Evolutionary conservation across 495 filamentous ascomycete genomes (phyloP), one percentile per base, ranked within the genome.

Genomic region (Pyrenopolyporus hunteri): DNA sequence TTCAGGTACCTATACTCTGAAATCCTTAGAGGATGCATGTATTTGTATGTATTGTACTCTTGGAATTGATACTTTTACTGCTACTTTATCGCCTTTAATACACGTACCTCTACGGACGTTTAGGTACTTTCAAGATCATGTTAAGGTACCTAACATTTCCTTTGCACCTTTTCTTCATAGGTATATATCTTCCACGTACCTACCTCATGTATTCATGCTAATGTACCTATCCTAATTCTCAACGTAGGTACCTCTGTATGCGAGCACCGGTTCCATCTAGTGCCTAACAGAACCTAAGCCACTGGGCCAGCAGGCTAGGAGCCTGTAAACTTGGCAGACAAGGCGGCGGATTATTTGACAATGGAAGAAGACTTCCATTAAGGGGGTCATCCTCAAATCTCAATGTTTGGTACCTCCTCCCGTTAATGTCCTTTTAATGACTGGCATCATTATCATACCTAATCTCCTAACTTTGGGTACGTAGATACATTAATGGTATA

Each of bases 321-420:
- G 48, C 43, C 43, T 49, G 26, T 51, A 55, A 59, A 59, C 62
- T 65, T 65, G 62, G 62, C 62, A 59, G 55, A 17, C 14, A 37
- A 11, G 55, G 17, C 25, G 42, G 44, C 36, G 50, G 49, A 65
- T 65, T 56, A 59, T 65, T 65, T 65, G 62, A 51, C 50, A 65
- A 59, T 56, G 31, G 44, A 56, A 55, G 37, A 42, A 55, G 56
- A 40, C 62, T 50, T 52, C 39, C 33, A n/a, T n/a, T n/a, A 43
- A 51, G 40, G 29, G 55, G 47, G 45, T 46, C 49, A 59, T 55
- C 61, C 55, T 59, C 42, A 64, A 64, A 64, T 64, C 54, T 45
- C 55, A 64, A 58, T 25, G 22, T 39, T 46, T 54, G 49, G 61
- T 59, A 59, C 42, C 14, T 37, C 13, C 22, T 9, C 31, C 13